Conservation (phyloP, 768 basidiomycete species). For the Lactarius deliciosus region DNA sequence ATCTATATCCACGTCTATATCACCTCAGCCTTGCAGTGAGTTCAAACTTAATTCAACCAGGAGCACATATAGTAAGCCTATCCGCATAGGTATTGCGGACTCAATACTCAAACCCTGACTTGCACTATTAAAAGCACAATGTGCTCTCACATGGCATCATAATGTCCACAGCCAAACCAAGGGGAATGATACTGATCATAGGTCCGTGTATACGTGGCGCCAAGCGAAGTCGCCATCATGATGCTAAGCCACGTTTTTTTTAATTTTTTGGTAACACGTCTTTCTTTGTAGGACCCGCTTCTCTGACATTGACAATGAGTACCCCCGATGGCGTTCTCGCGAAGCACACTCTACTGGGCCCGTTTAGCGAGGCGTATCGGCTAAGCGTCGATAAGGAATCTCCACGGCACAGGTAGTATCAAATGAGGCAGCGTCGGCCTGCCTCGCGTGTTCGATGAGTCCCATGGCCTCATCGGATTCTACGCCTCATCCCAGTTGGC, state of each 20-base stretch:
- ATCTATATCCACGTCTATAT: too few relatives aligned
- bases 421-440: neutral
- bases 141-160: too few relatives aligned
- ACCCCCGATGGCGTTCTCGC: neutral
- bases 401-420: neutral
- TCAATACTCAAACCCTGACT: neutral
- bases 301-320: neutral
- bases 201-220: neutral
- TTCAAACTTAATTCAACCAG: too few relatives aligned
- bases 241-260: too few relatives aligned
- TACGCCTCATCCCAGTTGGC: too few relatives aligned
- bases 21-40: too few relatives aligned
- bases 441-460: neutral
- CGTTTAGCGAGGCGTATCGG: neutral
- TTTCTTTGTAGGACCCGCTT: neutral
- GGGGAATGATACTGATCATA: neutral
- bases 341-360: neutral
- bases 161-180: neutral
- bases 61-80: too few relatives aligned
- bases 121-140: neutral
- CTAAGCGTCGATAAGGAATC: neutral
- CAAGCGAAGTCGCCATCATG: neutral
- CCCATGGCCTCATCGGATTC: slow-evolving; percentile 3
- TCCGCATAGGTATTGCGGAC: too few relatives aligned
- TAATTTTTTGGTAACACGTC: neutral